phyloP scores from a whole-genome alignment of 2,329 filamentous ascomycete species.

The Trichothecium roseum region DNA sequence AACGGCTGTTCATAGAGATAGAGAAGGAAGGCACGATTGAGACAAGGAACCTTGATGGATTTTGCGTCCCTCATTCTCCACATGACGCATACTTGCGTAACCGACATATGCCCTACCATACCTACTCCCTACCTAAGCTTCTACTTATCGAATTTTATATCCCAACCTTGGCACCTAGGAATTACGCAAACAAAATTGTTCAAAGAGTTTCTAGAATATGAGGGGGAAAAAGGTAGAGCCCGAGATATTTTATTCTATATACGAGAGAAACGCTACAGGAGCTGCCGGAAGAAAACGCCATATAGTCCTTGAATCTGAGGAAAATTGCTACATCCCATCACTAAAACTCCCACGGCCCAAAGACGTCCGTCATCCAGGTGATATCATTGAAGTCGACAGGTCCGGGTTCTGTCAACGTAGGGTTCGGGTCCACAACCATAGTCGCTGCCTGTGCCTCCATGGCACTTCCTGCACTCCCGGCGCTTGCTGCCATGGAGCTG shows the following conservation, averaged over 20 bases:
- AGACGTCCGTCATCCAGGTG: constrained; percentile 26
- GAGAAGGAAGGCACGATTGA: too few relatives aligned
- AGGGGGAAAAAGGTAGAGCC: too few relatives aligned
- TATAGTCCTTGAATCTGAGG: neutral
- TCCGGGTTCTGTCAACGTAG: constrained; percentile 9
- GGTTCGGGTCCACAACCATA: constrained; percentile 9
- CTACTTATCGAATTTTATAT: too few relatives aligned
- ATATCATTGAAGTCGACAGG: constrained; percentile 22
- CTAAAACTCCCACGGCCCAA: constrained; percentile 25
- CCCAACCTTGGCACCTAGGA: too few relatives aligned
- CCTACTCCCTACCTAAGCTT: too few relatives aligned
- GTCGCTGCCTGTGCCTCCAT: constrained; percentile 5
- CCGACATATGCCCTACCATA: too few relatives aligned
- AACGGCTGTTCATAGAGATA: too few relatives aligned
- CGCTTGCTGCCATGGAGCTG: neutral
- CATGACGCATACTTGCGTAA: too few relatives aligned
- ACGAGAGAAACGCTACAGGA: neutral
- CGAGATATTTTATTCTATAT: neutral
- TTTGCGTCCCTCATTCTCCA: too few relatives aligned
- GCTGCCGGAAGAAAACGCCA: neutral
- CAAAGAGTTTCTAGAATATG: too few relatives aligned
- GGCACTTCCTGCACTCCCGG: constrained; percentile 2
- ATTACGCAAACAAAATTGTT: too few relatives aligned
- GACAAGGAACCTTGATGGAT: too few relatives aligned
- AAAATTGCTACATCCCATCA: neutral